Percentiles rank a stretch among this genome's conserved stretches.
Evolutionary conservation across 768 basidiomycete species (phyloP).

Genomic region (Leccinum arenicola): DNA sequence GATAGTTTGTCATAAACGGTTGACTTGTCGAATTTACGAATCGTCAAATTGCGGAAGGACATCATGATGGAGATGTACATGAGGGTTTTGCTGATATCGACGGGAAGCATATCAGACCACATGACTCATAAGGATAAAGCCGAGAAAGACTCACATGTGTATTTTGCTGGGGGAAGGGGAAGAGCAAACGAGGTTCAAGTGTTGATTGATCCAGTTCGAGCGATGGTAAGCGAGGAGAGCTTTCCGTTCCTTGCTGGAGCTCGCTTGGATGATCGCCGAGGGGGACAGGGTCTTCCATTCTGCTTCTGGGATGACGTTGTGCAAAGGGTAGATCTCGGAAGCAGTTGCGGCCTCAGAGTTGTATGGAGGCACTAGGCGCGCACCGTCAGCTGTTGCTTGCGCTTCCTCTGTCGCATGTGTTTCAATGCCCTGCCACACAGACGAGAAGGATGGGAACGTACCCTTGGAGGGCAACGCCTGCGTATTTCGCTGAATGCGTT

Average conservation of each 20-base stretch:
- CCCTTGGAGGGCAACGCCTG: slow-evolving; percentile 67
- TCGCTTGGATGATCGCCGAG: slow-evolving; percentile 51
- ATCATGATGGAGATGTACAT: no score
- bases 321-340: slow-evolving; percentile 69
- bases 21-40: no score
- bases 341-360: slow-evolving; percentile 64
- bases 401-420: slow-evolving; percentile 49
- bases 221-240: slow-evolving; percentile 59
- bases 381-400: slow-evolving; percentile 57
- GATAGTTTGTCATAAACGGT: no score
- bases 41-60: no score
- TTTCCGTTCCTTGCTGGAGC: slow-evolving; percentile 45
- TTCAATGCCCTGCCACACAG: neutral
- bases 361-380: slow-evolving; percentile 75
- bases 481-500: slow-evolving; percentile 74
- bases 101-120: no score
- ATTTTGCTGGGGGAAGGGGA: slow-evolving; percentile 53
- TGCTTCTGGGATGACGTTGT: slow-evolving; percentile 72
- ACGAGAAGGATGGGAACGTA: slow-evolving; percentile 34
- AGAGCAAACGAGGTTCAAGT: slow-evolving; percentile 43
- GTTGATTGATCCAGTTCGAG: slow-evolving; percentile 71
- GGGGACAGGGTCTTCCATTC: slow-evolving; percentile 76
- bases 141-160: slow-evolving; percentile 48
- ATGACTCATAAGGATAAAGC: neutral
- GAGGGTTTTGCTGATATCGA: no score